Evolutionary conservation across 2,329 filamentous ascomycete species (phyloP).

Genomic region (Paramyrothecium sp.): DNA sequence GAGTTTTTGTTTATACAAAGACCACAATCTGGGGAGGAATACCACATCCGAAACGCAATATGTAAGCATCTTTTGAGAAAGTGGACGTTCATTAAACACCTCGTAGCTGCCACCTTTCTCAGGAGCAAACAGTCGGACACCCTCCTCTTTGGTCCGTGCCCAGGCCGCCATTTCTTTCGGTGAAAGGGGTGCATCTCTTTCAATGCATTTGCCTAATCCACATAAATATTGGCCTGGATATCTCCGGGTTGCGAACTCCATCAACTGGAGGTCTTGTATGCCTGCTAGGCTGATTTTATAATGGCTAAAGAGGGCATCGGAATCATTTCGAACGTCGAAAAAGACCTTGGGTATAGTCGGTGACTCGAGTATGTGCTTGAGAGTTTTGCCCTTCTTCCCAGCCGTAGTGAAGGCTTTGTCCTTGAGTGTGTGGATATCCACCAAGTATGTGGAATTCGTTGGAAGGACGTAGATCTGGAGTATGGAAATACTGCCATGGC

Average conservation of each 20-base stretch:
- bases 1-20: slow-evolving; percentile 22
- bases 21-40: slow-evolving; percentile 33
- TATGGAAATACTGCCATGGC: slow-evolving; percentile 44
- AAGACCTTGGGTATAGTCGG: slow-evolving; percentile 42
- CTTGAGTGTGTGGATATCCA: slow-evolving; percentile 41
- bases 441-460: slow-evolving; percentile 31
- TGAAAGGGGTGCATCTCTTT: slow-evolving; percentile 12
- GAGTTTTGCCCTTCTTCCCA: slow-evolving; percentile 2
- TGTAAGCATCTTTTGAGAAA: slow-evolving; percentile 30
- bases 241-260: slow-evolving; percentile 43
- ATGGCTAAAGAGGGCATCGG: slow-evolving; percentile 50
- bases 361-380: slow-evolving; percentile 44
- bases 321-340: slow-evolving; percentile 59
- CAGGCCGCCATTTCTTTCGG: slow-evolving; percentile 16
- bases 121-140: slow-evolving; percentile 35
- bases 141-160: slow-evolving; percentile 32
- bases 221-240: slow-evolving; percentile 10
- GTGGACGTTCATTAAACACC: slow-evolving; percentile 45
- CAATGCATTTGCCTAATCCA: slow-evolving; percentile 28
- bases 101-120: slow-evolving; percentile 40
- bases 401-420: slow-evolving; percentile 30
- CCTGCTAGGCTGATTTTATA: slow-evolving; percentile 41
- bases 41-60: slow-evolving; percentile 49
- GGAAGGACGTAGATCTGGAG: slow-evolving; percentile 34
- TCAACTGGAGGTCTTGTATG: slow-evolving; percentile 53